Conservation (phyloP, 192 early-diverging fungal species). For the Coemansia sp. region DNA sequence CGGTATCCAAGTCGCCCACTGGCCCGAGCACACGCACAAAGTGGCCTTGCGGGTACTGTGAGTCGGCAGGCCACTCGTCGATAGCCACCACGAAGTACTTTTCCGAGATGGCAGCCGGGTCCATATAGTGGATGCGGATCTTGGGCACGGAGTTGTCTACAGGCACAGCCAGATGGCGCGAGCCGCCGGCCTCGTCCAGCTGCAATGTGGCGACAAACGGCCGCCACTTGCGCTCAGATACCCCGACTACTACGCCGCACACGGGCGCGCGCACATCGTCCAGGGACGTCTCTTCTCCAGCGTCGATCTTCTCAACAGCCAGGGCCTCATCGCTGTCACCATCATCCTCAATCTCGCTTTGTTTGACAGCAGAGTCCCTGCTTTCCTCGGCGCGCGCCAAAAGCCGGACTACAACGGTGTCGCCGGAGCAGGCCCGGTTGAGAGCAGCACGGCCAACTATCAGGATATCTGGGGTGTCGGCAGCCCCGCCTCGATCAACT, state of each 20-base stretch:
- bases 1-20: constrained; percentile 64
- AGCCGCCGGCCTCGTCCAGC: constrained; percentile 53
- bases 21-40: constrained; percentile 68
- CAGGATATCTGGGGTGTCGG: constrained; percentile 56
- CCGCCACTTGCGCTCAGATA: constrained; percentile 68
- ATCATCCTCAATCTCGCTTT: neutral
- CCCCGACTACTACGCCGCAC: constrained; percentile 57
- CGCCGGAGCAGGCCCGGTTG: constrained; percentile 58
- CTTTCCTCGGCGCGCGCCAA: constrained; percentile 20
- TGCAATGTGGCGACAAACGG: constrained; percentile 75
- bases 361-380: neutral
- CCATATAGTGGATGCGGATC: constrained; percentile 69
- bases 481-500: constrained; percentile 19
- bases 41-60: constrained; percentile 75
- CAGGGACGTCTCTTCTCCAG: constrained; percentile 23
- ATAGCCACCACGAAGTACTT: constrained; percentile 71
- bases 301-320: constrained; percentile 22
- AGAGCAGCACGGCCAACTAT: constrained; percentile 58
- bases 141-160: constrained; percentile 67
- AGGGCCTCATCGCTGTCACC: constrained; percentile 2
- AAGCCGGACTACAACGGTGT: constrained; percentile 63
- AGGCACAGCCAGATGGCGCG: constrained; percentile 64
- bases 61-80: constrained; percentile 67
- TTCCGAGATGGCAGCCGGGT: constrained; percentile 55
- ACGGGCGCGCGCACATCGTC: constrained; percentile 1